A percentile compares a stretch with the other conserved stretches of the same genome.
phyloP scores from a whole-genome alignment of 2,329 filamentous ascomycete genomes.

The Neofusicoccum umdonicola region DNA sequence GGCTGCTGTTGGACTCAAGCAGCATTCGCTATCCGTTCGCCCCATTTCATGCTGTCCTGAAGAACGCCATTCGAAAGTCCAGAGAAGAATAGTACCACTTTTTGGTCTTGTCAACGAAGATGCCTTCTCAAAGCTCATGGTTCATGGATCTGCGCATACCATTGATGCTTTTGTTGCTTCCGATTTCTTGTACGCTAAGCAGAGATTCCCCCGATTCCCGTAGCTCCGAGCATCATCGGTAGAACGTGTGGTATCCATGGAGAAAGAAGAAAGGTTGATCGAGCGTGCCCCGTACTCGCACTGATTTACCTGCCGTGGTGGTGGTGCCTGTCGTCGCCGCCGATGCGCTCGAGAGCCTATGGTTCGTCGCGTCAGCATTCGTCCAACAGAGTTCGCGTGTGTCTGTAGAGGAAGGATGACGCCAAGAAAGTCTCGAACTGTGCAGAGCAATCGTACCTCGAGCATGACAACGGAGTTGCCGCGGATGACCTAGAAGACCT shows the following conservation, averaged over 20 bases:
- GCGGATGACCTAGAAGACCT: slow-evolving; percentile 73
- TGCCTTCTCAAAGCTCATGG: background rate
- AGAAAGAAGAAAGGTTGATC: background rate
- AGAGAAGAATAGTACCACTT: background rate
- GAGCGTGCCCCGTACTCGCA: background rate
- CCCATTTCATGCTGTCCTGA: background rate
- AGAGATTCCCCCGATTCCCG: background rate
- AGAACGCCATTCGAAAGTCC: background rate
- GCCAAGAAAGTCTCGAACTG: background rate
- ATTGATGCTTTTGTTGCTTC: slow-evolving; percentile 8
- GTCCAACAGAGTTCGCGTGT: background rate
- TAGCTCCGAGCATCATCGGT: slow-evolving; percentile 1
- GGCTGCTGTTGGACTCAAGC: background rate
- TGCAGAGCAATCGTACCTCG: slow-evolving; percentile 53
- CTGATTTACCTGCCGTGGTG: slow-evolving; percentile 16
- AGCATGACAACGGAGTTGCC: slow-evolving; percentile 99
- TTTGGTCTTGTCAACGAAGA: slow-evolving; percentile 2
- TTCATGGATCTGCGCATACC: slow-evolving; percentile 2
- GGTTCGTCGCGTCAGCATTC: background rate
- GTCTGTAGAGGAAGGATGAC: background rate
- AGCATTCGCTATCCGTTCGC: background rate
- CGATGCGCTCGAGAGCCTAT: slow-evolving; percentile 40
- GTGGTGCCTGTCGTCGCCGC: slow-evolving; percentile 25
- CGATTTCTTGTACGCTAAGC: slow-evolving; percentile 8
- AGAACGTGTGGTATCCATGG: background rate